These are phyloP conservation scores for Onygena corvina DNA, from an alignment of 2,329 filamentous ascomycete genomes.

Conservation along the genomic window DNA sequence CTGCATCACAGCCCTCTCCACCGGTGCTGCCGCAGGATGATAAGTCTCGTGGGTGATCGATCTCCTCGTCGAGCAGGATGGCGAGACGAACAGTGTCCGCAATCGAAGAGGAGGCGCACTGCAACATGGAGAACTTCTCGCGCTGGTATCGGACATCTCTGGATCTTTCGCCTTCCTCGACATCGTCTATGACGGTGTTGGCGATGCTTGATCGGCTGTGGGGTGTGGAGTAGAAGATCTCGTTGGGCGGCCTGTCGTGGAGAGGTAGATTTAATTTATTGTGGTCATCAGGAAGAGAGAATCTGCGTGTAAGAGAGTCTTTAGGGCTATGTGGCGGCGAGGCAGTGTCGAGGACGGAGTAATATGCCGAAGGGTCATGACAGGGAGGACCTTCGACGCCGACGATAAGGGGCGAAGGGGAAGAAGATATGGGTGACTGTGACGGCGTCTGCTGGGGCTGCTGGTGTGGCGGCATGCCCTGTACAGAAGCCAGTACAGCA, in stretches of 20 bases:
- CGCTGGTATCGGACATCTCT: slow-evolving; percentile 26
- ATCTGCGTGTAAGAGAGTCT: slow-evolving; percentile 6
- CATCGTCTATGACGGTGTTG: background rate
- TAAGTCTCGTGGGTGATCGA: background rate
- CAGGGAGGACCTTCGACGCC: background rate
- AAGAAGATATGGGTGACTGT: background rate
- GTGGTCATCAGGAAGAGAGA: slow-evolving; percentile 5
- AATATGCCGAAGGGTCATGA: background rate
- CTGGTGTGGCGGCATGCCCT: no score
- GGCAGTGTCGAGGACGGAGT: background rate
- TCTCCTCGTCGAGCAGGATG: slow-evolving; percentile 22
- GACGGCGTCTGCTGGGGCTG: background rate
- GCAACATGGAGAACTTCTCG: slow-evolving; percentile 31
- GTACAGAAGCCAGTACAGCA: background rate
- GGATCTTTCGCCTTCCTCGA: slow-evolving; percentile 11
- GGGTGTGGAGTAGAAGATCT: slow-evolving; percentile 6
- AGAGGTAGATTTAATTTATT: background rate
- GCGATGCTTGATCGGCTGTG: slow-evolving; percentile 2
- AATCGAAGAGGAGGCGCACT: slow-evolving; percentile 26
- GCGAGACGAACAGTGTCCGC: slow-evolving; percentile 30
- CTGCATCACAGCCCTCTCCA: background rate
- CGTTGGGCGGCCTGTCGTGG: background rate
- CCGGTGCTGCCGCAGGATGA: background rate
- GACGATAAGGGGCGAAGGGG: background rate
- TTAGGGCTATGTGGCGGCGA: slow-evolving; percentile 10